Percentiles rank a stretch among this genome's conserved stretches.
These are phyloP conservation scores for Salvia splendens DNA, from an alignment of 257 asterid genomes.

Conservation along the genomic window DNA sequence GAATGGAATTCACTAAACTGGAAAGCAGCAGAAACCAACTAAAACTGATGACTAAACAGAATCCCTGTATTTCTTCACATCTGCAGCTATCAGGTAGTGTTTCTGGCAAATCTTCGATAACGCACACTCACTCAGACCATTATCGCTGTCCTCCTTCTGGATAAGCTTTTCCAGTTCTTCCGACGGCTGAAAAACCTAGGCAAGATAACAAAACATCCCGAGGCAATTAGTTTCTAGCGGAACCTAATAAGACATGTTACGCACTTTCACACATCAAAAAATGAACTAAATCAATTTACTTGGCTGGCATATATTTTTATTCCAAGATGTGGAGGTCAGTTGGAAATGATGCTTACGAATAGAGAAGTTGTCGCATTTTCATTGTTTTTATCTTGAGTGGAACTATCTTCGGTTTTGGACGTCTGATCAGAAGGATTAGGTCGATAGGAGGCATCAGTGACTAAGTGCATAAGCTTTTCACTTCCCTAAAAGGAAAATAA, in stretches of 20 bases:
- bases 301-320: not conserved
- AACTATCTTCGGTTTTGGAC: slow-evolving; percentile 32
- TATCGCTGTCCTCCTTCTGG: slow-evolving; percentile 39
- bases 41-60: slow-evolving; percentile 43
- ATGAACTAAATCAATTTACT: not conserved
- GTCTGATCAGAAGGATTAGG: slow-evolving; percentile 38
- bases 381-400: slow-evolving; percentile 31
- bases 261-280: not conserved
- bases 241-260: not conserved
- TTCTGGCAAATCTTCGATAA: slow-evolving; percentile 66
- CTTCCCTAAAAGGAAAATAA: slow-evolving; percentile 68
- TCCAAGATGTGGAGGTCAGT: not conserved
- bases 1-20: slow-evolving; percentile 23
- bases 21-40: slow-evolving; percentile 14
- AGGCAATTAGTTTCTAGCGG: not conserved
- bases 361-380: slow-evolving; percentile 36
- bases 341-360: slow-evolving; percentile 50
- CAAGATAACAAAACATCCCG: not conserved
- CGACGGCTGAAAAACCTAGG: slow-evolving; percentile 64
- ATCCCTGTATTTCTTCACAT: slow-evolving; percentile 61
- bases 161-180: slow-evolving; percentile 68
- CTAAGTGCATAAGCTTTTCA: slow-evolving; percentile 73
- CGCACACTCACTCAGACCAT: slow-evolving; percentile 48
- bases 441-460: slow-evolving; percentile 54
- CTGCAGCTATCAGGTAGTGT: slow-evolving; percentile 52